Evolutionary conservation across 176 grass and related monocot genomes (phyloP), one percentile per base, ranked within the genome.

Genomic region (Zoysia japonica): DNA sequence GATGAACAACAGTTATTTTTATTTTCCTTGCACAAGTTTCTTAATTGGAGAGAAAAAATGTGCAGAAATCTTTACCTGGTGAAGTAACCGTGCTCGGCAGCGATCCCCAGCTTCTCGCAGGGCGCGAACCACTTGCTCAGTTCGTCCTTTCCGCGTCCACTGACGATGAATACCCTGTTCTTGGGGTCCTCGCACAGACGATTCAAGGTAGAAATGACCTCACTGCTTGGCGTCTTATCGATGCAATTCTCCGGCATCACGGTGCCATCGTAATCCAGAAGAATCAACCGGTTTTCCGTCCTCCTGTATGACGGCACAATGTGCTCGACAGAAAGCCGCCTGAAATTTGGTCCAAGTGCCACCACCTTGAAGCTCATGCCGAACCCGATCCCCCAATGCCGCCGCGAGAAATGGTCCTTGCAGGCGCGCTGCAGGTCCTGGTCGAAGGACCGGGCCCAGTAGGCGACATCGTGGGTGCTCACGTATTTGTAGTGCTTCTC

Each of bases 401-500:
- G 76, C 35, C 87, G 80, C 10, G 84, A 88, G 88, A 88, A 93
- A 76, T 99, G 90, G 19, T 99, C 96, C 83, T 86, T 94, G 85
- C 96, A 98, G 38, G 96, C 96, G 2, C 92, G 77, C 78, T 95
- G 90, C 65, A 99, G 82, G 74, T 99, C 92, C 83, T 87, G 90
- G 52, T 93, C 92, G 41, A 99, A 99, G 0, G 90, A 93, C 3
- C 54, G 46, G 2, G 92, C 88, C 96, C 96, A 99, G 77, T 99
- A 99, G 55, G 82, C 78, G 35, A 99, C 96, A 68, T 93, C 92
- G 40, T 98, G 96, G 43, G 96, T 85, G 81, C 90, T 94, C 2
- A 98, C 90, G 44, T 98, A 98, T 68, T 91, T 94, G 81, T 98
- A 93, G 65, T 98, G 96, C 78, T 98, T 98, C 83, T 98, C 92